Base-by-base conservation (phyloP, 371 early-diverging fungal genomes). In the Circinella minor region DNA sequence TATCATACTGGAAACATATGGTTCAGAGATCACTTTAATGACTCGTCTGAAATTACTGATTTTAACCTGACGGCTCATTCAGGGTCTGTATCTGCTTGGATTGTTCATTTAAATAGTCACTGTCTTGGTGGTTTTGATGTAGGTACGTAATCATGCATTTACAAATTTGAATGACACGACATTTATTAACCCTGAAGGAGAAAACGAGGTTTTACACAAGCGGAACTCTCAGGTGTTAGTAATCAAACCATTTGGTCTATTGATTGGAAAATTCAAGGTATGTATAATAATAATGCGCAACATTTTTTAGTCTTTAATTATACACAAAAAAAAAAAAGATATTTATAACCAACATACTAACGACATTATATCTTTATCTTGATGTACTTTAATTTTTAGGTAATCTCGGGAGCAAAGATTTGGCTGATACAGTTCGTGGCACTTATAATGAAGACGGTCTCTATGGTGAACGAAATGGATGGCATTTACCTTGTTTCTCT, bases 391-490 rank as follows among this genome's bases (percentile, higher is more conserved):
- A 27, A 17, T 18, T 14, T 0, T 57, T 27, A 57, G 57, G 73
- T 36, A 74, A 74, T 36, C 51, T 74, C 13, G 68, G 71, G 14
- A 71, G 74, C 15, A 71, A 74, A 68, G 69, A 74, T 61, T 65
- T 74, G 14, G 68, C 67, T 14, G 74, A 74, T 63, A 51, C 67
- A 4, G 65, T 65, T 9, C 71, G 74, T 57, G 74, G 74, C 0
- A 61, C 71, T 14, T 74, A 65, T n/a, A 74, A 74, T 54, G 71
- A 67, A 55, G 74, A 71, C 10, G 74, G 74, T 34, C 54, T 71
- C 6, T 70, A 68, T 67, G 74, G 74, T 34, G 74, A 74, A 60
- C 71, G 74, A n/a, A 59, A 38, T n/a, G 74, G 74, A 11, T 74
- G 74, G 74, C 74, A 74, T 65, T 51, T 74, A 17, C 74, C 74